Percentiles rank a stretch among this genome's conserved stretches.
Conservation (phyloP, 2,329 filamentous ascomycete species). For the Drechslerella stenobrocha region DNA sequence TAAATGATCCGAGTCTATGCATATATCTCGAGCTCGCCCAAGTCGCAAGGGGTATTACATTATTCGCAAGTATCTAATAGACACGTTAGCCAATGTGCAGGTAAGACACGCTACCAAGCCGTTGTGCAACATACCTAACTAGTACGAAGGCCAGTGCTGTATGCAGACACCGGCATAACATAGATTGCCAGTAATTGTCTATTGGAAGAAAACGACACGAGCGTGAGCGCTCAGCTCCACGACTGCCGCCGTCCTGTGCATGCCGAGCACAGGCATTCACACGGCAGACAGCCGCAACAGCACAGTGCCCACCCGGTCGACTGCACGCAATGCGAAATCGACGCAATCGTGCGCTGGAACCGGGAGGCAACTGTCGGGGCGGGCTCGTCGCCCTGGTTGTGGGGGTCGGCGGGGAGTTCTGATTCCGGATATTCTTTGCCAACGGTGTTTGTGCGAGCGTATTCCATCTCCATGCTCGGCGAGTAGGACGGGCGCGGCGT, state of each 20-base stretch:
- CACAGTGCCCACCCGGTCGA: slow-evolving; percentile 35
- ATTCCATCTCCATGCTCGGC: slow-evolving; percentile 44
- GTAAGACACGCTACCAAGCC: no score
- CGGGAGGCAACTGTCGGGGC: slow-evolving; percentile 11
- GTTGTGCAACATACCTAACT: no score
- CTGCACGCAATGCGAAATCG: slow-evolving; percentile 36
- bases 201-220: no score
- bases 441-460: slow-evolving; percentile 8
- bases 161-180: no score
- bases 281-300: slow-evolving; percentile 44
- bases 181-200: no score
- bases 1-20: no score
- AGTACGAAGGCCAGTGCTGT: no score
- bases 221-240: slow-evolving; percentile 10
- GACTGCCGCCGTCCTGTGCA: slow-evolving; percentile 32
- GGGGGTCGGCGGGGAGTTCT: not conserved
- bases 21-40: no score
- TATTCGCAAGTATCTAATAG: no score
- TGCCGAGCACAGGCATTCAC: slow-evolving; percentile 30
- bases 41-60: no score
- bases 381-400: not conserved
- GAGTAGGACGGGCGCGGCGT: slow-evolving; percentile 21
- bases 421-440: slow-evolving; percentile 8
- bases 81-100: no score
- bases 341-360: slow-evolving; percentile 21